Evolutionary conservation across 441 rosid genomes (phyloP), one percentile per base, ranked within the genome.

Genomic region (Adansonia madagascariensis): DNA sequence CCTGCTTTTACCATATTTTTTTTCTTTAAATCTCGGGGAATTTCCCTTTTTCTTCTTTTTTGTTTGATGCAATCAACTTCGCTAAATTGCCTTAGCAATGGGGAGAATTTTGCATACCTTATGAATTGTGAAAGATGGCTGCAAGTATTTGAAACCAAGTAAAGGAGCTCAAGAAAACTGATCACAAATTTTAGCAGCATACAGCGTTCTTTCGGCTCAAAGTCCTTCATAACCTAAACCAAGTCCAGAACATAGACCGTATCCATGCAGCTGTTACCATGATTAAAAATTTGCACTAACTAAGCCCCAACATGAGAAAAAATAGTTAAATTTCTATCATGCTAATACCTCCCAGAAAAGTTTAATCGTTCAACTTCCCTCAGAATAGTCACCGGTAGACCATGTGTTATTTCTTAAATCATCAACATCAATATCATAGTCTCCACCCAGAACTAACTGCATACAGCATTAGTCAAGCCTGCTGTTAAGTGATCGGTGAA

Each of bases 381-480:
- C 98, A 43, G 89, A 80, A 86, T 97, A 97, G 80, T 98, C 98
- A 77, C 98, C 98, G 44, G 98, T 87, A 86, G 94, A 93, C 79
- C 87, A 88, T 55, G 99, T 92, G 84, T 93, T 88, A 53, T 72
- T 90, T 85, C 90, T 88, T 74, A 97, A 80, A 83, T 94, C 99
- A 82, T 93, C 92, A 53, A 97, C 91, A 83, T 97, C 97, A 73
- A 94, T 93, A 80, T 97, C 98, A 85, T 86, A 89, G 79, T 88
- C 90, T 85, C 98, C 99, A 77, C 99, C 98, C 84, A 98, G 94
- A 83, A 97, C 97, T 84, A 97, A 86, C 98, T 97, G 93, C 74
- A 80, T 43, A 80, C 39, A 76, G 60, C 31, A 6, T 17, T 43
- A 57, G 20, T 44, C 27, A 24, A 73, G 6, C 39, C 66, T 59